phyloP scores from a whole-genome alignment of 495 filamentous ascomycete genomes.

The Stereocaulon alpinum region DNA sequence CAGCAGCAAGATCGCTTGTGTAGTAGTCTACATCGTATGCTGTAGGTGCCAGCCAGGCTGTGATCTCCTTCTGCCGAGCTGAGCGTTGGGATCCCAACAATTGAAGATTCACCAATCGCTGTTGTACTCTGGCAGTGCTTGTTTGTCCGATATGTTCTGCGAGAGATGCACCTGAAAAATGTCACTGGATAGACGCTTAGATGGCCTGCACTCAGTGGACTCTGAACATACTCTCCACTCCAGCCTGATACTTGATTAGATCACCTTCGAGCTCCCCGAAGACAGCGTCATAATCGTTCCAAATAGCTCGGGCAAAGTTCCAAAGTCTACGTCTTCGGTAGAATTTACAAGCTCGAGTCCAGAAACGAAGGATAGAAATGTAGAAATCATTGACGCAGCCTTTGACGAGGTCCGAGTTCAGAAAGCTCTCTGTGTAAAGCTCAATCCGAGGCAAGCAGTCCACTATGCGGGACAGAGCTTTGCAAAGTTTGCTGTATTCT shows the following conservation, averaged over 20 bases:
- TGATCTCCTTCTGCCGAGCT: not conserved
- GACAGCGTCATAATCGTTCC: not conserved
- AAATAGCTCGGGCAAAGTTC: not conserved
- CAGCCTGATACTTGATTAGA: not conserved
- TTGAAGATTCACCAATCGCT: not conserved
- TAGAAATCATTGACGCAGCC: not conserved
- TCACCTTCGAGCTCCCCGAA: constrained; percentile 1
- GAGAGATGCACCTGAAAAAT: not conserved
- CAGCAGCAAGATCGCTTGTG: not conserved
- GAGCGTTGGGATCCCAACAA: not conserved
- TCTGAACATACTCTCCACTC: not conserved
- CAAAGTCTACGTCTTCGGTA: not conserved
- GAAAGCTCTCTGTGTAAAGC: constrained; percentile 1
- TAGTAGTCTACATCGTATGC: constrained; percentile 6
- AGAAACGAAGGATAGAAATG: not conserved
- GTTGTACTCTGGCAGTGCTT: not conserved
- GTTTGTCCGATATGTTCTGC: not conserved
- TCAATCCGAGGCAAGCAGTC: constrained; percentile 5
- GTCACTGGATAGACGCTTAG: not conserved
- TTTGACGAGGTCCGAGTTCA: not conserved
- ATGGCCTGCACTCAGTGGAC: too few relatives aligned
- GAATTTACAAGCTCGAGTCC: not conserved
- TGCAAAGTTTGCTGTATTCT: constrained; percentile 5
- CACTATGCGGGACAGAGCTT: not conserved
- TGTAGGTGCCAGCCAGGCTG: not conserved